These are phyloP conservation scores for Fusarium albosuccineum DNA, from an alignment of 2,329 filamentous ascomycete genomes.

Conservation along the genomic window DNA sequence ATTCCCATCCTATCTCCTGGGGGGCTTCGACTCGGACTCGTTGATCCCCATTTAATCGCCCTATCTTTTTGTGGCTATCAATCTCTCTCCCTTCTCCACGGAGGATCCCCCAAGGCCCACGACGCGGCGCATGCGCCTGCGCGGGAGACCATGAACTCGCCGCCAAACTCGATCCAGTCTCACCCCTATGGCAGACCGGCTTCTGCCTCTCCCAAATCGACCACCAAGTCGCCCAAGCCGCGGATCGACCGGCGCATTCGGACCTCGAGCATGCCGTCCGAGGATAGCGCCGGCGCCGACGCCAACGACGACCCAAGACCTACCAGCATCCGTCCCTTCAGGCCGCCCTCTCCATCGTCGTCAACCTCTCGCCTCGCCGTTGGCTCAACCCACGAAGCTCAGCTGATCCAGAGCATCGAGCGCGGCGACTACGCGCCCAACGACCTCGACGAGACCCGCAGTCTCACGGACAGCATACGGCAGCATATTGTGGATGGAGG, in stretches of 20 bases:
- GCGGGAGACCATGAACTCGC: constrained; percentile 42
- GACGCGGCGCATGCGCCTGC: constrained; percentile 11
- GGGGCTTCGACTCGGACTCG: neutral
- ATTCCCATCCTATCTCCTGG: constrained; percentile 22
- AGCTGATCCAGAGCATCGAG: constrained; percentile 51
- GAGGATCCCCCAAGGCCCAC: neutral
- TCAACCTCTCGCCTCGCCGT: constrained; percentile 50
- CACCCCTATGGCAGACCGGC: constrained; percentile 10
- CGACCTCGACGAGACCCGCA: constrained; percentile 54
- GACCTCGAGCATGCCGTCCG: constrained; percentile 10
- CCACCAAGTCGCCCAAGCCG: neutral
- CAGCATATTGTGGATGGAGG: constrained; percentile 58
- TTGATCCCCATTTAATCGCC: neutral
- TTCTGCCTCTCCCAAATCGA: constrained; percentile 3
- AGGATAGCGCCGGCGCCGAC: constrained; percentile 1
- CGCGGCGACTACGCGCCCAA: constrained; percentile 47
- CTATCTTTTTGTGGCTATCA: neutral
- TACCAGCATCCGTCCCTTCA: constrained; percentile 12
- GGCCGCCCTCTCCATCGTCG: constrained; percentile 46
- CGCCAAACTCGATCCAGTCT: constrained; percentile 39
- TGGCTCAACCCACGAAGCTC: constrained; percentile 47
- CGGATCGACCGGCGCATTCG: constrained; percentile 9
- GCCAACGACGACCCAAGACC: neutral
- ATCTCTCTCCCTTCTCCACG: neutral
- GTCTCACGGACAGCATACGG: constrained; percentile 58